A percentile compares a stretch with the other conserved stretches of the same genome.
Evolutionary conservation across 2,329 filamentous ascomycete species (phyloP).

Genomic region (Parafenestella ontariensis): DNA sequence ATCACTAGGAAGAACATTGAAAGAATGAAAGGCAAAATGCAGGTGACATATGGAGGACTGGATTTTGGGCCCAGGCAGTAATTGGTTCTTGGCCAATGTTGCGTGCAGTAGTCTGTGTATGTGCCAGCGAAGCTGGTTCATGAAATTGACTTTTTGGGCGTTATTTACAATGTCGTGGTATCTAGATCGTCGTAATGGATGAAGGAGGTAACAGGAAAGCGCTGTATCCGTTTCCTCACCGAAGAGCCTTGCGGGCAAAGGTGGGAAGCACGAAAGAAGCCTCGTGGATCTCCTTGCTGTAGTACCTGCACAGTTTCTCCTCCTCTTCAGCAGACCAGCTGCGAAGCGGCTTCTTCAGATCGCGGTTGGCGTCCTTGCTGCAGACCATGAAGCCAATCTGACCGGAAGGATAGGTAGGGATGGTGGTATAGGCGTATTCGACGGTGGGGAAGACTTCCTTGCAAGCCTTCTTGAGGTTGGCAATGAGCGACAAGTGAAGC

Average conservation of each 20-base stretch:
- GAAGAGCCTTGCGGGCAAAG: slow-evolving; percentile 81
- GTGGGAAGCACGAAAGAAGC: slow-evolving; percentile 92
- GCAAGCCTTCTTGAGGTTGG: slow-evolving; percentile 95
- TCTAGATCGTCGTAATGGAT: slow-evolving; percentile 34
- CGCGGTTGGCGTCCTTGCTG: slow-evolving; percentile 86
- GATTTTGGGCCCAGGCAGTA: not conserved
- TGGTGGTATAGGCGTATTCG: slow-evolving; percentile 99
- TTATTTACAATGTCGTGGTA: slow-evolving; percentile 41
- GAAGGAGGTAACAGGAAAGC: slow-evolving; percentile 6
- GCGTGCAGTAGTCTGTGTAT: no score
- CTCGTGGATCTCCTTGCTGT: slow-evolving; percentile 96
- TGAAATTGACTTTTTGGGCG: slow-evolving; percentile 30
- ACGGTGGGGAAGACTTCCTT: slow-evolving; percentile 95
- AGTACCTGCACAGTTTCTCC: slow-evolving; percentile 92
- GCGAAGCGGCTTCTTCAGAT: slow-evolving; percentile 86
- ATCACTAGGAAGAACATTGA: not conserved
- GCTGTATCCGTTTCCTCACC: slow-evolving; percentile 34
- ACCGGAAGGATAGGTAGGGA: slow-evolving; percentile 97
- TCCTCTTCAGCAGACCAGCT: slow-evolving; percentile 86
- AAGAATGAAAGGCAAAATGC: not conserved
- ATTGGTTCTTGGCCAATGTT: not conserved
- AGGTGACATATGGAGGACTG: not conserved
- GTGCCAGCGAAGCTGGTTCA: not conserved
- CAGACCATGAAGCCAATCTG: slow-evolving; percentile 99
- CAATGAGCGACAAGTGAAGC: slow-evolving; percentile 94